Evolutionary conservation across 192 early-diverging fungal species (phyloP), one percentile per base, ranked within the genome.

Genomic region (Entophlyctis luteolus): DNA sequence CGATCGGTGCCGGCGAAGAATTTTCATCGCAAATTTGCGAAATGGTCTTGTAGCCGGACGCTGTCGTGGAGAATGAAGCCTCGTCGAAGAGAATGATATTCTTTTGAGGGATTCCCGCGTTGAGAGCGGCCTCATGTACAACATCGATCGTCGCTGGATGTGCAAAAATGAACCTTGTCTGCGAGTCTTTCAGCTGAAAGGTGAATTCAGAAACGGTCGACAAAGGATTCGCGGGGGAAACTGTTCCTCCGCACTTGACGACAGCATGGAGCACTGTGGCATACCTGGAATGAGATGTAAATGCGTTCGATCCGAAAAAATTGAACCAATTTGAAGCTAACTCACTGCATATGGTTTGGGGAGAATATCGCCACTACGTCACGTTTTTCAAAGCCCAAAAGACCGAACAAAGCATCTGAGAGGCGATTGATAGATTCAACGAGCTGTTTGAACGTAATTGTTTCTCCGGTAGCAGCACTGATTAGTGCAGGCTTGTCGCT

Each of bases 181-280:
- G 65, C 4, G 86, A 84, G 48, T 90, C 87, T 4, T 73, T 60
- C 35, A 96, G 71, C 63, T 94, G 91, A 63, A 89, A 42, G 1
- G 84, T 80, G 2, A 94, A 71, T 62, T 97, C 93, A 47, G 76
- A 71, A 55, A 80, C 78, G 2, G 85, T 90, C 72, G 93, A 94
- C 3, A 79, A 79, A 28, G 93, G 91, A 60, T 94, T 96, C 35
- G 84, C 85, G 4, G 87, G 85, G 2, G 90, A 88, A 8, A 91
- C 78, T 1, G 84, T 75, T 20, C 62, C 82, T 34, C 89, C 84
- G 3, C 81, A 81, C 63, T 82, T 80, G 2, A 90, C 77, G 35
- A 83, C 75, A 25, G 83, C 84, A 48, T 89, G 72, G 12, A 85
- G 66, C 4, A 79, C 83, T 25, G 86, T 68, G 25, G 16, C 10